A percentile compares a stretch with the other conserved stretches of the same genome.
Conservation (phyloP, 495 filamentous ascomycete species). For the Chaetomidium leptoderma region DNA sequence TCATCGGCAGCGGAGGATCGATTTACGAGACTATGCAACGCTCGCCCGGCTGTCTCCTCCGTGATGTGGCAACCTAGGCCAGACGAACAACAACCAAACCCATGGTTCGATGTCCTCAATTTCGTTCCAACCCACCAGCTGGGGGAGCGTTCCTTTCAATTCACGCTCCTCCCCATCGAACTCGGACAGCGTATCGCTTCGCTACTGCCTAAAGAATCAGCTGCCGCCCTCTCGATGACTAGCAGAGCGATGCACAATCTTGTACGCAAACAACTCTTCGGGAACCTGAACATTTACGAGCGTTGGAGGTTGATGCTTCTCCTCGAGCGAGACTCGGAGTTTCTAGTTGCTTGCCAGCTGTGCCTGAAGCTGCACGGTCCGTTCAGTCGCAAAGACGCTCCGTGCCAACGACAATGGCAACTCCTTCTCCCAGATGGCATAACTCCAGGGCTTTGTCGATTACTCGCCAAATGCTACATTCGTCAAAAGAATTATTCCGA, state of each 20-base stretch:
- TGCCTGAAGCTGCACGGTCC: constrained; percentile 1
- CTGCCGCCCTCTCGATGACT: background rate
- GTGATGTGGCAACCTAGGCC: background rate
- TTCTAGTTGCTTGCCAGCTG: constrained; percentile 7
- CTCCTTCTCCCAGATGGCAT: background rate
- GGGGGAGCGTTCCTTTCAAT: background rate
- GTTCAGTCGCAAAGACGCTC: background rate
- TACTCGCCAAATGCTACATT: background rate
- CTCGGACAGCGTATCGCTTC: background rate
- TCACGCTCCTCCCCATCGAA: background rate
- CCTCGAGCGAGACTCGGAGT: background rate
- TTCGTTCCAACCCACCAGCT: background rate
- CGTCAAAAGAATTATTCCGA: background rate
- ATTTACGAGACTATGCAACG: background rate
- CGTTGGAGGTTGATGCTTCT: background rate
- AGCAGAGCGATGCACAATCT: background rate
- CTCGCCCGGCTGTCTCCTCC: background rate
- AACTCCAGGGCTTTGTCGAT: background rate
- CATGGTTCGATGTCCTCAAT: background rate
- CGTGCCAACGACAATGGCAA: constrained; percentile 1
- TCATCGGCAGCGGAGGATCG: background rate
- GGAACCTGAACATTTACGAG: background rate
- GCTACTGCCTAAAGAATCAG: background rate
- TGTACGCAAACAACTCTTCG: background rate
- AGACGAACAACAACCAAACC: background rate